phyloP scores from a whole-genome alignment of 1,139 yeast genomes.

The Saccharomyces uvarum region DNA sequence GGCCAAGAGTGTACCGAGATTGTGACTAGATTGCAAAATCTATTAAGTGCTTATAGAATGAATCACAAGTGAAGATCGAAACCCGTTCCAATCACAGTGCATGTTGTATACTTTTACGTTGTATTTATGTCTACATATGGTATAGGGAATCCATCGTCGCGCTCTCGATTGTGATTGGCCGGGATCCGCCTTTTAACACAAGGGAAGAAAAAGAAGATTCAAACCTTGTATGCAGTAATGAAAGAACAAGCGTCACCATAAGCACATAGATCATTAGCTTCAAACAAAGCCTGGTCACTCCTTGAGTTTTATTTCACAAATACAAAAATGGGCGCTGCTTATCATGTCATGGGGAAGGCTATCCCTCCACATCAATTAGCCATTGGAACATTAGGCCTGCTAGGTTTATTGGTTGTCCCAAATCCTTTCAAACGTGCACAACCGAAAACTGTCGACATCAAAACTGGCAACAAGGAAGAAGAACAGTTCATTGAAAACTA shows the following conservation, averaged over 20 bases:
- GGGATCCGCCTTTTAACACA: background rate
- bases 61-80: conserved; percentile 46
- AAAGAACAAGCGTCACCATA: background rate
- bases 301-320: background rate
- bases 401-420: conserved; percentile 51
- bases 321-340: conserved; percentile 68
- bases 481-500: conserved; percentile 61
- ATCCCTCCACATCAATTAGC: conserved; percentile 70
- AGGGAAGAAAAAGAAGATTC: background rate
- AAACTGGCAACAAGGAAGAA: conserved; percentile 79
- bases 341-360: conserved; percentile 66
- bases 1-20: conserved; percentile 64
- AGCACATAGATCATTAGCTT: background rate
- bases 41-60: conserved; percentile 44
- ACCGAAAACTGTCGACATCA: conserved; percentile 57
- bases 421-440: conserved; percentile 63
- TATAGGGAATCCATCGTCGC: background rate
- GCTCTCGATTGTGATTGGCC: conserved; percentile 5
- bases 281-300: background rate
- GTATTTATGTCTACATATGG: background rate
- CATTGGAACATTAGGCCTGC: conserved; percentile 59
- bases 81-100: background rate
- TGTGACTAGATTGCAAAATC: conserved; percentile 54
- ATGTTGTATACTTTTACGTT: background rate
- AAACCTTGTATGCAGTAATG: background rate